Percentiles rank a stretch among this genome's conserved stretches.
Evolutionary conservation across 805 yeast species (phyloP).

Genomic region (Wickerhamiella slavikovae): DNA sequence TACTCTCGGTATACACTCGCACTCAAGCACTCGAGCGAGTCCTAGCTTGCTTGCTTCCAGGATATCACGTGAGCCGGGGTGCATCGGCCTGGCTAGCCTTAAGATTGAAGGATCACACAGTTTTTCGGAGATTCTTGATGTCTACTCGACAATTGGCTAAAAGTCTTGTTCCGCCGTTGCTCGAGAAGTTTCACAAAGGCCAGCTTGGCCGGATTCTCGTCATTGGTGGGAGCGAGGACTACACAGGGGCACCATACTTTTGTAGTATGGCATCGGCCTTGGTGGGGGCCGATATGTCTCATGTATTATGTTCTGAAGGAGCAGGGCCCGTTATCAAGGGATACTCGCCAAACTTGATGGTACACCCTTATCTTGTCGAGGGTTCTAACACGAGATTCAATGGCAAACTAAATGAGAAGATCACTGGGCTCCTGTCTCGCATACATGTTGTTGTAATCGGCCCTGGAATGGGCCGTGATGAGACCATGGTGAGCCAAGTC

Average conservation of each 20-base stretch:
- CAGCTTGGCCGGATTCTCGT: constrained; percentile 76
- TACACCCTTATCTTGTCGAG: constrained; percentile 70
- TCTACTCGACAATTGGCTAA: too few species aligned
- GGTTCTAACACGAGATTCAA: constrained; percentile 9
- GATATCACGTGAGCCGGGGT: too few species aligned
- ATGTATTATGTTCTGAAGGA: constrained; percentile 59
- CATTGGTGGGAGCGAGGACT: constrained; percentile 88
- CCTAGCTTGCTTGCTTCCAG: too few species aligned
- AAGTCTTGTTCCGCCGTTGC: constrained; percentile 52
- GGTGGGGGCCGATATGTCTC: constrained; percentile 76
- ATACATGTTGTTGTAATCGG: constrained; percentile 76
- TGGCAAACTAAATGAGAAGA: constrained; percentile 1
- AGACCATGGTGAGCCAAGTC: constrained; percentile 38
- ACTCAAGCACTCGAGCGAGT: too few species aligned
- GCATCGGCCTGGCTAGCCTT: too few species aligned
- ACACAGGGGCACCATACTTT: constrained; percentile 93
- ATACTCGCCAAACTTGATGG: constrained; percentile 88
- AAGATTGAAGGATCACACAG: too few species aligned
- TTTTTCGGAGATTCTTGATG: too few species aligned
- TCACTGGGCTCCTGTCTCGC: constrained; percentile 30
- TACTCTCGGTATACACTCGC: too few species aligned
- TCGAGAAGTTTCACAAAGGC: constrained; percentile 62
- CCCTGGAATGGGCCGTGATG: constrained; percentile 84
- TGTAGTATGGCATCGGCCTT: constrained; percentile 69
- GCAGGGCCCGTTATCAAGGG: constrained; percentile 71